Conservation (phyloP, 2,329 filamentous ascomycete genomes). For the Shiraia sp. region DNA sequence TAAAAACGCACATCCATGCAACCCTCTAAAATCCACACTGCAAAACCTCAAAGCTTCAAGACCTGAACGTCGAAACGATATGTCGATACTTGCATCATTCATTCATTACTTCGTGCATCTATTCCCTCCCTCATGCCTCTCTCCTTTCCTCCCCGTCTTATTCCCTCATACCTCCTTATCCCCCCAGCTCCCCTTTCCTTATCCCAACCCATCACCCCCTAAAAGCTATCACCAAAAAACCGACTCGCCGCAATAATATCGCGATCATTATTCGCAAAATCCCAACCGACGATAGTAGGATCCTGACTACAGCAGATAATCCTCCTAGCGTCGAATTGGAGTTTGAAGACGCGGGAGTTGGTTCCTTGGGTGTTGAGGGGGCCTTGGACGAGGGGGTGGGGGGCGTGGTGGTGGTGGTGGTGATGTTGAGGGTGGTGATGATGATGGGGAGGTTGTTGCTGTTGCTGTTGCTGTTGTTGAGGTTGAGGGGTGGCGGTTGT, state of each 20-base stretch:
- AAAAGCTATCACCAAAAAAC: slow-evolving; percentile 67
- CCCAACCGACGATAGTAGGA: slow-evolving; percentile 91
- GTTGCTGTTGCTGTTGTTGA: slow-evolving; percentile 18
- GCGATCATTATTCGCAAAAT: slow-evolving; percentile 86
- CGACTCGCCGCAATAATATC: slow-evolving; percentile 76
- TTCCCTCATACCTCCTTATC: not conserved
- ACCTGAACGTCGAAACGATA: too few relatives aligned
- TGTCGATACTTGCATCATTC: too few relatives aligned
- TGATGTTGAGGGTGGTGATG: slow-evolving; percentile 21
- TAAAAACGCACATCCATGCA: too few relatives aligned
- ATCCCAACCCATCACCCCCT: not conserved
- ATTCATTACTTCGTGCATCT: too few relatives aligned
- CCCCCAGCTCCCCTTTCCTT: not conserved
- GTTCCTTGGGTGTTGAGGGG: slow-evolving; percentile 37
- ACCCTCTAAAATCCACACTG: too few relatives aligned
- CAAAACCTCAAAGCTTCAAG: too few relatives aligned
- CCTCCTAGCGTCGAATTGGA: slow-evolving; percentile 91
- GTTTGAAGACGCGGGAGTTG: slow-evolving; percentile 80
- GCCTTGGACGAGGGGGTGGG: slow-evolving; percentile 29
- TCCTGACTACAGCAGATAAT: slow-evolving; percentile 96
- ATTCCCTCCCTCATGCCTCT: too few relatives aligned
- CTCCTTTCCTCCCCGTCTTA: too few relatives aligned
- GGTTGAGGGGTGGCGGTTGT: slow-evolving; percentile 16
- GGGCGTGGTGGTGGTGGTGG: slow-evolving; percentile 38
- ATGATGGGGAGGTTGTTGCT: slow-evolving; percentile 18